Evolutionary conservation across 2,329 filamentous ascomycete genomes (phyloP), one percentile per base, ranked within the genome.

Genomic region (Chaetomiaceae sp.): DNA sequence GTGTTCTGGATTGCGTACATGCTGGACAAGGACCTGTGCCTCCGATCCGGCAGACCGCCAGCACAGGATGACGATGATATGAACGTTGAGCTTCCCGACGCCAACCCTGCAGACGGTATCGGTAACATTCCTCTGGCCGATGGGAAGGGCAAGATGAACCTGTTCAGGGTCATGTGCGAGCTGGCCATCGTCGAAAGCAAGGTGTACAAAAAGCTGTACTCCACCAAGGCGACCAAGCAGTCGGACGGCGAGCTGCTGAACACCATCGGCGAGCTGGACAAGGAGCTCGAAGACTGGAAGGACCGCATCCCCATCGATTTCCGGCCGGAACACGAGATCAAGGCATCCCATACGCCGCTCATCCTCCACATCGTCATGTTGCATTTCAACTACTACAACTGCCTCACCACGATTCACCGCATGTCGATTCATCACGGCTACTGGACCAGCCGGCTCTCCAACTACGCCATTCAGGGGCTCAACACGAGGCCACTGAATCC

Each of bases 361-460:
- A 90, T 97, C 17, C 73, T 98, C 17, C 91, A 97, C 55, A 81
- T 98, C 42, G 90, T 95, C 50, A 88, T 95, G 63, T 71, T 98
- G 48, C 93, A 98, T 65, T 94, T 98, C 60, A 84, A 88, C 1
- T 98, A 98, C 67, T 97, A 97, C 71, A 98, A 98, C 64, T 96
- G 90, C 59, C 70, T 98, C 42, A 96, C 91, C 1, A 98, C 93
- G 0, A 96, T 98, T 54, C 93, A 98, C 64, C 87, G 93, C 42
- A 98, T 97, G 93, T 95, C 88, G 34, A 86, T 97, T 24, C 93
- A 97, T 59, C 90, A 96, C 62, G 93, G 93, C 12, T 96, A 95
- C 68, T 98, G 93, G 93, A 97, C 91, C 1, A 96, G 88, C 60
- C 81, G 93, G 30, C 69, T 98, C 33, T 95, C 90, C 30, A 91